phyloP scores from a whole-genome alignment of 2,329 filamentous ascomycete species.

The Colletotrichum agaves region DNA sequence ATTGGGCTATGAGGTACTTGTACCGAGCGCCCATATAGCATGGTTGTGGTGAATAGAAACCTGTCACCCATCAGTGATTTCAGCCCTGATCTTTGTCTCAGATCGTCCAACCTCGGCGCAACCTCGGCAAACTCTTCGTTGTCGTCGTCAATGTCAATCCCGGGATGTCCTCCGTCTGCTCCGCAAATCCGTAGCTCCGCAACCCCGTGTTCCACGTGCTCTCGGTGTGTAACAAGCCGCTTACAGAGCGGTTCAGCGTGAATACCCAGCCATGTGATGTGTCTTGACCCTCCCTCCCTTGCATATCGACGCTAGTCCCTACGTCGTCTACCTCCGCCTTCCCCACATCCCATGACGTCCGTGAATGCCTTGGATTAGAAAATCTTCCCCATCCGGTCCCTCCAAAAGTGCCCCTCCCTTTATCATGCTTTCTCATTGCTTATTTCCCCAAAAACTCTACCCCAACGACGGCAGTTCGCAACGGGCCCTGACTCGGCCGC shows the following conservation, averaged over 20 bases:
- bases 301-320: conserved; percentile 2
- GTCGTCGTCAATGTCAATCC: too few relatives aligned
- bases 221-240: not conserved
- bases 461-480: conserved; percentile 20
- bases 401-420: conserved; percentile 24
- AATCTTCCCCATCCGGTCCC: conserved; percentile 12
- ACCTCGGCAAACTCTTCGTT: too few relatives aligned
- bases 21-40: too few relatives aligned
- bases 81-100: too few relatives aligned
- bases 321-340: not conserved
- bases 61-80: too few relatives aligned
- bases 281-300: not conserved
- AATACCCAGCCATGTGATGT: not conserved
- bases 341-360: conserved; percentile 29
- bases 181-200: too few relatives aligned
- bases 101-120: too few relatives aligned
- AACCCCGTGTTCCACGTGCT: too few relatives aligned
- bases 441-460: conserved; percentile 27
- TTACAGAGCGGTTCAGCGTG: not conserved
- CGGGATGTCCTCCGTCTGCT: not conserved
- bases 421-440: conserved; percentile 38
- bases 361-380: not conserved
- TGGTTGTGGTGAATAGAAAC: too few relatives aligned
- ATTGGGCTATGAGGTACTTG: too few relatives aligned
- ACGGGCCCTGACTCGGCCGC: not conserved